phyloP scores from a whole-genome alignment of 306 rosid species.

The Trifolium fragiferum region DNA sequence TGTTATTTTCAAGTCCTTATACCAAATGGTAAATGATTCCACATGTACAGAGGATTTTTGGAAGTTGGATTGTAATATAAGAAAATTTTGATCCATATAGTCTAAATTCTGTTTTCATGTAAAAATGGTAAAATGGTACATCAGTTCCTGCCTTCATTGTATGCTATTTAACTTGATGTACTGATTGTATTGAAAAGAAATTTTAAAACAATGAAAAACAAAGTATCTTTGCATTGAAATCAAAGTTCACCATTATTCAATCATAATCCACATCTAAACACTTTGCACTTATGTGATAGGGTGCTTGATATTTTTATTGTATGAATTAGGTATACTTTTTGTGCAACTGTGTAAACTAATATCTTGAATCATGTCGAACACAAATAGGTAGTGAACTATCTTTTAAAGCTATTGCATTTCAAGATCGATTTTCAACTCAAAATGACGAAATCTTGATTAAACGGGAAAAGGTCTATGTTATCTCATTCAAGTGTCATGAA shows the following conservation, averaged over 20 bases:
- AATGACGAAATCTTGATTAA: neutral
- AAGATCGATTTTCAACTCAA: neutral
- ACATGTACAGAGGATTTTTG: constrained; percentile 15
- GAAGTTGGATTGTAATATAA: constrained; percentile 28
- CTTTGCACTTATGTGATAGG: neutral
- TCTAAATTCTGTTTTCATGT: neutral
- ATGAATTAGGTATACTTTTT: neutral
- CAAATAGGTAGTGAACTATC: neutral
- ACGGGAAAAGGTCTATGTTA: neutral
- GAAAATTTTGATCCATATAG: neutral
- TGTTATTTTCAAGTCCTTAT: constrained; percentile 1
- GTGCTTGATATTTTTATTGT: neutral
- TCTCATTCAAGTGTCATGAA: neutral
- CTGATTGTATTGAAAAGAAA: constrained; percentile 44
- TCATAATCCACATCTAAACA: neutral
- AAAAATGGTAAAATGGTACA: neutral
- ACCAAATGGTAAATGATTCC: constrained; percentile 9
- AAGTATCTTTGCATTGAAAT: neutral
- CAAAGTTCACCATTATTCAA: neutral
- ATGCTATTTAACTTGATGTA: constrained; percentile 80
- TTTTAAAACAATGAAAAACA: too few species aligned
- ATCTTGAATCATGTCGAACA: neutral
- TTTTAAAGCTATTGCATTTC: neutral
- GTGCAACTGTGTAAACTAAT: neutral
- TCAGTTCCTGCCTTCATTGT: constrained; percentile 74